Percentiles rank a stretch among this genome's conserved stretches.
Conservation (phyloP, 495 filamentous ascomycete genomes). For the Annulohypoxylon moriforme region DNA sequence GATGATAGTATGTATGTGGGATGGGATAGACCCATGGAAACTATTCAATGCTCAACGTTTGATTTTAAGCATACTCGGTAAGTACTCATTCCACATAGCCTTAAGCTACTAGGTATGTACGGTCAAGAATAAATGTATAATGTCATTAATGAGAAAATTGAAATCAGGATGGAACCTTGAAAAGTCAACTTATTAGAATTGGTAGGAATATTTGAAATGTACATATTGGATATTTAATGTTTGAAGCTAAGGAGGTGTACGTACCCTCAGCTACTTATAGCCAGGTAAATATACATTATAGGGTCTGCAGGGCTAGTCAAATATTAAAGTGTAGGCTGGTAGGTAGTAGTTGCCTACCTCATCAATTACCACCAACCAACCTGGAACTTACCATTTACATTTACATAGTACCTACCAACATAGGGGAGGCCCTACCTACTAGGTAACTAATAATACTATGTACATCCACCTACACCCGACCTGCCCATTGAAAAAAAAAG, state of each 20-base stretch:
- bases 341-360: not conserved
- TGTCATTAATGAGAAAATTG: not conserved
- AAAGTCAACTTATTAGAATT: not conserved
- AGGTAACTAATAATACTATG: too few relatives aligned
- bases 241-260: slow-evolving; percentile 17
- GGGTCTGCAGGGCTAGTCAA: not conserved
- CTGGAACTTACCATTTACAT: not conserved
- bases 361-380: not conserved
- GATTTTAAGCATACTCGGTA: not conserved
- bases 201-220: not conserved
- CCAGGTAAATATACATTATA: slow-evolving; percentile 36
- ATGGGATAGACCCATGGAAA: slow-evolving; percentile 3
- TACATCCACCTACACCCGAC: too few relatives aligned
- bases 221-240: not conserved
- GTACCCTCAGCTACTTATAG: slow-evolving; percentile 18
- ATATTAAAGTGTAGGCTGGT: slow-evolving; percentile 13
- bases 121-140: not conserved
- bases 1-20: not conserved
- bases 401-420: slow-evolving; percentile 3
- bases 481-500: slow-evolving; percentile 2
- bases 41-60: not conserved
- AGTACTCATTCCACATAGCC: not conserved
- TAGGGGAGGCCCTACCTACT: not conserved
- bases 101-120: too few relatives aligned
- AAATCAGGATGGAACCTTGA: not conserved